Base-by-base conservation (phyloP, 257 asterid species). In the Petunia axillaris region DNA sequence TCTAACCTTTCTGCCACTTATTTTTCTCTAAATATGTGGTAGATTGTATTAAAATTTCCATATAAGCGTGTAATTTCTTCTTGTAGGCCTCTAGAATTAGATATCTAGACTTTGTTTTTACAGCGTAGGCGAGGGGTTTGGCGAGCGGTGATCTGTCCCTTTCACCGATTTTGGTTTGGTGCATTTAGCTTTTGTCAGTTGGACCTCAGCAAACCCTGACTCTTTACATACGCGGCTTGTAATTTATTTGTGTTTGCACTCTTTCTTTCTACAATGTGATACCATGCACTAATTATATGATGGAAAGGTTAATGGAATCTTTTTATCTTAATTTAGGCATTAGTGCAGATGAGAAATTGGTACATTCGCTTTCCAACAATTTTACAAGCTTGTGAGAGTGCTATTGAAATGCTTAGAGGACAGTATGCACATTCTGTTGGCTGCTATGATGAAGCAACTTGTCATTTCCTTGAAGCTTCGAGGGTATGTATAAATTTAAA, bases 391-490 rank as follows among this genome's bases (percentile, higher is more conserved):
- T 93, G 93, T 87, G 96, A 95, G 89, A 87, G 97, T 86, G 90
- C 81, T 46, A 83, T 95, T 81, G 98, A 92, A 91, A 92, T 93
- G 91, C 94, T 93, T 52, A 89, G 98, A 89, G 99, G 99, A 62
- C 99, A 95, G 77, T 95, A 95, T 89, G 94, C 98, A 76, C 99
- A 95, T 85, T 87, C 97, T 10, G 89, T 92, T 74, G 96, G 97
- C 80, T 93, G 92, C 85, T 95, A 93, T 79, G 83, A 48, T 70
- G 99, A 95, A 79, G 99, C 99, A 67, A 85, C 86, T 76, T 95
- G 87, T 83, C 99, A 95, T 90, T 95, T 95, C 86, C 84, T 95
- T 80, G 97, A 92, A 89, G 97, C 97, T 85, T 89, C 97, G 48
- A 90, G 87, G 94, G 98, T 92, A 86, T 75, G 71, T 41, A 25